Conservation (phyloP, 768 basidiomycete species). For the Trametes punicea region DNA sequence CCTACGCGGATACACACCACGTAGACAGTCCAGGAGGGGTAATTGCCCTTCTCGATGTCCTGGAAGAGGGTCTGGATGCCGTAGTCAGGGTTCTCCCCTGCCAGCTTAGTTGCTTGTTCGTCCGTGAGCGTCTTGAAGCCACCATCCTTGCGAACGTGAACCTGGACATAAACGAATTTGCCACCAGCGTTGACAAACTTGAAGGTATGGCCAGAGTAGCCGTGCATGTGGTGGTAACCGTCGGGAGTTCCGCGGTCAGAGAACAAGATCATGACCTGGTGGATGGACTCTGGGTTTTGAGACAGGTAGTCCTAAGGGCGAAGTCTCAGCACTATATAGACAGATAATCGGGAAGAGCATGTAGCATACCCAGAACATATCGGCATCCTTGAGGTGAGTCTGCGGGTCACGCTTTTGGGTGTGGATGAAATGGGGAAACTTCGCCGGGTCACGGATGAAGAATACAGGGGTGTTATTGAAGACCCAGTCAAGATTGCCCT, state of each 20-base stretch:
- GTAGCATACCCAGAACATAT: conserved; percentile 72
- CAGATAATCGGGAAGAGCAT: conserved; percentile 14
- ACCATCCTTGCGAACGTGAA: conserved; percentile 74
- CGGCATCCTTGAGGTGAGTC: conserved; percentile 85
- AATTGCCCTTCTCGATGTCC: conserved; percentile 75
- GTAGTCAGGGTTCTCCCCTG: conserved; percentile 81
- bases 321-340: conserved; percentile 33
- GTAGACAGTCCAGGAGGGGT: conserved; percentile 86
- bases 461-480: conserved; percentile 92
- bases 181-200: conserved; percentile 86
- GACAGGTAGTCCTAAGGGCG: conserved; percentile 75
- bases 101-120: conserved; percentile 59
- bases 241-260: conserved; percentile 95
- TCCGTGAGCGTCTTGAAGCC: conserved; percentile 84
- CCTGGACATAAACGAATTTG: conserved; percentile 81
- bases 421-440: conserved; percentile 95
- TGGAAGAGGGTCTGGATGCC: conserved; percentile 76
- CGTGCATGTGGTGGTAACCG: conserved; percentile 85
- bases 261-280: conserved; percentile 87
- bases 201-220: conserved; percentile 91
- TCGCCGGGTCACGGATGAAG: conserved; percentile 82
- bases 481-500: conserved; percentile 93
- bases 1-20: conserved; percentile 48
- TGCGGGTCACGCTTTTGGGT: conserved; percentile 90
- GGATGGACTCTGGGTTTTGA: conserved; percentile 85